Conservation (phyloP, 139 green algal genomes). For the Chlamydomonas sphaeroides region DNA sequence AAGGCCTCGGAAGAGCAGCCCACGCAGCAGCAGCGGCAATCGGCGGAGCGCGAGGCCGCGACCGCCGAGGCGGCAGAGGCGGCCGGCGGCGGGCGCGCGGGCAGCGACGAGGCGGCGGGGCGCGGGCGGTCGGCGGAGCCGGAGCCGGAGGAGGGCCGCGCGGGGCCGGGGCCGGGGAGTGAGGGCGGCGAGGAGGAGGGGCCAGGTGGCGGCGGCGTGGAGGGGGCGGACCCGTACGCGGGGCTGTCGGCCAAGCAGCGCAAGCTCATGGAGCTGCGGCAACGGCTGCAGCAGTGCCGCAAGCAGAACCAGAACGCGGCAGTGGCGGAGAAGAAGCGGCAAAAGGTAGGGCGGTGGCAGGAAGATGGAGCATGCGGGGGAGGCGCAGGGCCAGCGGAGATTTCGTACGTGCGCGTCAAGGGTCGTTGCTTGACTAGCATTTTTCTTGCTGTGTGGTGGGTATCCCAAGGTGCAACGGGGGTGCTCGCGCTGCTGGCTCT, state of each 20-base stretch:
- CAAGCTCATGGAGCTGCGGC: constrained; percentile 87
- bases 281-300: constrained; percentile 81
- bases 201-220: background rate
- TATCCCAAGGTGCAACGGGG: too few relatives aligned
- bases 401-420: too few relatives aligned
- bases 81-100: background rate
- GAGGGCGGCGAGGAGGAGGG: constrained; percentile 28
- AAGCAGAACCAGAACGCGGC: constrained; percentile 93
- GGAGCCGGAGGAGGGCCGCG: background rate
- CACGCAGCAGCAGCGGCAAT: too few relatives aligned
- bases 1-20: too few relatives aligned
- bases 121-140: background rate
- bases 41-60: too few relatives aligned
- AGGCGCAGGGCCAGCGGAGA: too few relatives aligned
- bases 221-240: constrained; percentile 64
- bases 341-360: constrained; percentile 47
- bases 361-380: too few relatives aligned
- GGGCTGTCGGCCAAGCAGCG: constrained; percentile 78
- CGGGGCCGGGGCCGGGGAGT: constrained; percentile 10
- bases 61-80: too few relatives aligned
- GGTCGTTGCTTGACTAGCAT: too few relatives aligned
- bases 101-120: background rate
- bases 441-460: too few relatives aligned
- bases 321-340: constrained; percentile 83
- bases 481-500: too few relatives aligned